Evolutionary conservation across 371 early-diverging fungal species (phyloP), one percentile per base, ranked within the genome.

Genomic region (Dichotomocladium elegans): DNA sequence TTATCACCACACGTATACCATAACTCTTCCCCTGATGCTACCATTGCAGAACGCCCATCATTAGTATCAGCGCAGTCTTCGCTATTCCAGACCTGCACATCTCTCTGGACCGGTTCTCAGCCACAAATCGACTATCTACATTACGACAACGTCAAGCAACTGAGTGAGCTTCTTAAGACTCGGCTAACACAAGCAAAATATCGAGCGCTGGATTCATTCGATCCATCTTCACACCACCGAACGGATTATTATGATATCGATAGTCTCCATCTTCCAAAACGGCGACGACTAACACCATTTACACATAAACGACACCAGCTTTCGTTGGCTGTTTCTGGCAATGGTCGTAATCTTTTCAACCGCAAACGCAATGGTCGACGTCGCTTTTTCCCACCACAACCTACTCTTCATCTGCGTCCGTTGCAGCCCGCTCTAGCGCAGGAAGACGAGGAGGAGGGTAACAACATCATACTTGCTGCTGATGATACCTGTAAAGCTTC

Each of bases 151-250:
- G 47, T 63, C 29, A 53, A 55, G 45, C 41, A 57, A 21, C 34
- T 63, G 33, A 63, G 47, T 14, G 45, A 51, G n/a, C 31, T 63
- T 33, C 49, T 63, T 3, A 57, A 58, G 27, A 48, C 55, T 26
- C 54, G 63, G 25, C 37, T 63, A 9, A 47, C 47, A 10, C 58
- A 58, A 28, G 63, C 63, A 15, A 63, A 63, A 41, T 45, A n/a
- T 47, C 43, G 55, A 27, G 42, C 51, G 10, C 34, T 63, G n/a
- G 45, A 58, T 0, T 26, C 35, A 7, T 48, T 58, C 4, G 55
- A 63, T n/a, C n/a, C n/a, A n/a, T n/a, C n/a, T n/a, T n/a, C n/a
- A n/a, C n/a, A n/a, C n/a, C n/a, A n/a, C n/a, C n/a, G n/a, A n/a
- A n/a, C n/a, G n/a, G 37, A 24, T 14, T 4, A 25, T 24, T 24